A percentile compares a stretch with the other conserved stretches of the same genome.
phyloP scores from a whole-genome alignment of 169 alveolate species.

The Plasmodium blacklocki region DNA sequence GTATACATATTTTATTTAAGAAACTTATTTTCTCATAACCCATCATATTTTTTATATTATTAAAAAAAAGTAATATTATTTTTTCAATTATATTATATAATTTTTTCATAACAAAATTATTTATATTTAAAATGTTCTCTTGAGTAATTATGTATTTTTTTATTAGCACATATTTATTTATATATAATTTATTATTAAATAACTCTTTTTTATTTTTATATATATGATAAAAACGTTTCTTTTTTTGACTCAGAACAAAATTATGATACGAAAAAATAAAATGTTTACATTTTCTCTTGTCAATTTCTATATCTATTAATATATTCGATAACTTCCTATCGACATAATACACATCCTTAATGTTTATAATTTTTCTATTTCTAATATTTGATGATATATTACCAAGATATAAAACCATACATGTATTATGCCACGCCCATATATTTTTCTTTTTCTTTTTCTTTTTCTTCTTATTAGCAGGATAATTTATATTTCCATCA shows the following conservation, averaged over 20 bases:
- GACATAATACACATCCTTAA: slow-evolving; percentile 27
- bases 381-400: slow-evolving; percentile 28
- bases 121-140: slow-evolving; percentile 19
- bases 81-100: slow-evolving; percentile 14
- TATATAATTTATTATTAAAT: background rate
- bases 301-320: background rate
- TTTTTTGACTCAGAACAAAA: slow-evolving; percentile 3
- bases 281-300: background rate
- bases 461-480: background rate
- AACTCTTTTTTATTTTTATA: background rate
- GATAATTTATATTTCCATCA: background rate
- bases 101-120: slow-evolving; percentile 16
- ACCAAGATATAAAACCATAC: slow-evolving; percentile 58
- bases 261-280: slow-evolving; percentile 25
- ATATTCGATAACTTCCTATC: slow-evolving; percentile 18
- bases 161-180: background rate
- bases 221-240: background rate
- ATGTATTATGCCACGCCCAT: slow-evolving; percentile 74
- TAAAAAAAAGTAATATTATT: slow-evolving; percentile 29
- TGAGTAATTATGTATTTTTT: background rate
- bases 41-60: slow-evolving; percentile 46
- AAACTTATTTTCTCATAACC: slow-evolving; percentile 64
- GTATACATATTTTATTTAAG: slow-evolving; percentile 51
- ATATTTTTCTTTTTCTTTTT: background rate
- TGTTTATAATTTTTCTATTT: slow-evolving; percentile 24